Conservation (phyloP, 352 stramenopile species). For the Phytophthora cryptogea region DNA sequence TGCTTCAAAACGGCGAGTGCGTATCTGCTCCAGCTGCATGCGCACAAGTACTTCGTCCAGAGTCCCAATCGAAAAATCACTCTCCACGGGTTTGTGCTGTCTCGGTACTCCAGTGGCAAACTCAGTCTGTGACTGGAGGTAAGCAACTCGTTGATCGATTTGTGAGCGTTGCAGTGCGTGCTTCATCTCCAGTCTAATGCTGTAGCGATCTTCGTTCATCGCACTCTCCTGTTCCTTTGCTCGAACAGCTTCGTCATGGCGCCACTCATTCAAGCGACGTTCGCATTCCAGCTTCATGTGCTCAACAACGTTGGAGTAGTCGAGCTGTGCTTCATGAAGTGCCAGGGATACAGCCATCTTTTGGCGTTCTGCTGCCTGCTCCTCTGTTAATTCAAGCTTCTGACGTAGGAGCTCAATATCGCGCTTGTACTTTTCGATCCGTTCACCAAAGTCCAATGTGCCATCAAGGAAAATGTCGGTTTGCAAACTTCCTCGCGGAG, state of each 20-base stretch:
- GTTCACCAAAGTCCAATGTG: constrained; percentile 32
- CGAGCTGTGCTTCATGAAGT: constrained; percentile 49
- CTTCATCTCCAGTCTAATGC: constrained; percentile 64
- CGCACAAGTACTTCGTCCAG: constrained; percentile 70
- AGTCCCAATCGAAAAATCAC: constrained; percentile 50
- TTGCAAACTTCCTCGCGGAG: background rate
- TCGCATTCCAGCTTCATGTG: constrained; percentile 56
- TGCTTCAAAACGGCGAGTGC: constrained; percentile 63
- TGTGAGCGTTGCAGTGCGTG: constrained; percentile 60
- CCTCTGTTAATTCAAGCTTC: constrained; percentile 51
- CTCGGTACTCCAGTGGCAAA: constrained; percentile 1
- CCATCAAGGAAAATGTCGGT: constrained; percentile 3
- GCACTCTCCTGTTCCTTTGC: constrained; percentile 55
- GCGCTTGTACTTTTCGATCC: constrained; percentile 68
- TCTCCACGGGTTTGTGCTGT: constrained; percentile 17
- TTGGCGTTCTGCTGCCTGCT: constrained; percentile 59
- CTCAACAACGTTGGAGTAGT: constrained; percentile 51
- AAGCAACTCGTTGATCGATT: constrained; percentile 66
- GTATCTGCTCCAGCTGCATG: constrained; percentile 65
- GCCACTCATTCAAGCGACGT: constrained; percentile 52
- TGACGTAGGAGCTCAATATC: constrained; percentile 70
- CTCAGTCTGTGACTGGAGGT: constrained; percentile 44
- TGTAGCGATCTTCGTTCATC: constrained; percentile 72
- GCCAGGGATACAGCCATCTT: constrained; percentile 54
- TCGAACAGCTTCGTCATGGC: constrained; percentile 56